Conservation (phyloP, 352 stramenopile species). For the Phytophthora europaea region DNA sequence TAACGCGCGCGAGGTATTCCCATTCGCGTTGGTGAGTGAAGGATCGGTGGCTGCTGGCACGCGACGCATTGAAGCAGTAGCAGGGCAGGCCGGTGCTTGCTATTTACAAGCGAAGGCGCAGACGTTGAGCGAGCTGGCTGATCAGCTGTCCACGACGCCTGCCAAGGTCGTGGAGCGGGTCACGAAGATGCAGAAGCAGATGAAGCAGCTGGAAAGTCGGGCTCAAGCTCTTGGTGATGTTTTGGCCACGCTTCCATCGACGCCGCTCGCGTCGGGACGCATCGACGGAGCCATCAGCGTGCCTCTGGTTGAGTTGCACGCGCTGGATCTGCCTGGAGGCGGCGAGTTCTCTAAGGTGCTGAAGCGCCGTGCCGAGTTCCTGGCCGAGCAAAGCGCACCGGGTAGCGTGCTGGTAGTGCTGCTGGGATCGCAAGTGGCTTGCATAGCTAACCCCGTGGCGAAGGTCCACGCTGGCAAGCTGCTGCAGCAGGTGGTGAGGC, state of each 20-base stretch:
- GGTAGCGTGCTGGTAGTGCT: slow-evolving; percentile 57
- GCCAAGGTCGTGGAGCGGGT: slow-evolving; percentile 75
- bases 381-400: slow-evolving; percentile 42
- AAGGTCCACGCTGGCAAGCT: slow-evolving; percentile 63
- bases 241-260: slow-evolving; percentile 51
- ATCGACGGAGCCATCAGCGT: slow-evolving; percentile 29
- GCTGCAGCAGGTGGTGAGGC: slow-evolving; percentile 63
- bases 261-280: slow-evolving; percentile 42
- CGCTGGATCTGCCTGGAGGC: slow-evolving; percentile 25
- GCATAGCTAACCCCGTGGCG: slow-evolving; percentile 42
- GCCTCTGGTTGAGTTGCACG: slow-evolving; percentile 49
- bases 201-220: slow-evolving; percentile 69
- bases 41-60: slow-evolving; percentile 83
- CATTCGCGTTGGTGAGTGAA: slow-evolving; percentile 82
- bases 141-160: slow-evolving; percentile 67
- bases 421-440: slow-evolving; percentile 64
- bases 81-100: slow-evolving; percentile 56
- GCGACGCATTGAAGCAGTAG: slow-evolving; percentile 75
- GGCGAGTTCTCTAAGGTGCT: slow-evolving; percentile 64
- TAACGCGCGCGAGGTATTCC: slow-evolving; percentile 62
- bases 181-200: slow-evolving; percentile 75
- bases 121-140: slow-evolving; percentile 54
- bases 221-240: slow-evolving; percentile 62
- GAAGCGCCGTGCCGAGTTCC: slow-evolving; percentile 68
- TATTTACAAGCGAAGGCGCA: slow-evolving; percentile 72